Evolutionary conservation across 2,329 filamentous ascomycete species (phyloP), one percentile per base, ranked within the genome.

Genomic region (Tolypocladium tundrense): DNA sequence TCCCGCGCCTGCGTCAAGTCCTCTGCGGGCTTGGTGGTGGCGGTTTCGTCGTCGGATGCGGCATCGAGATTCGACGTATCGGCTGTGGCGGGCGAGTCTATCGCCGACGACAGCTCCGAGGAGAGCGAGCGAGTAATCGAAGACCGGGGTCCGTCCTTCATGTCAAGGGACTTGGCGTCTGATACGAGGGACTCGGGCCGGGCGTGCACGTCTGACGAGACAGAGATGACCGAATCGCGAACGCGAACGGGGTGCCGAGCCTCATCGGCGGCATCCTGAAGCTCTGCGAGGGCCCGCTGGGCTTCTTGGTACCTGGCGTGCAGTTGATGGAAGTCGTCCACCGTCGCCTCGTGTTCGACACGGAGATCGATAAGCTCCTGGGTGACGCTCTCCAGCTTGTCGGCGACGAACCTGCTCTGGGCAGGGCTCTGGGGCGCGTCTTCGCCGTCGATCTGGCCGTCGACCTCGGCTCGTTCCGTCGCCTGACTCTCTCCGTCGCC

Each of bases 281-380:
- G 79, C 69, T 94, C 88, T 7, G 90, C 87, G 48, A 99, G 73
- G 11, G 88, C 86, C 53, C 87, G 87, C 61, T 99, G 77, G 6
- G 92, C 89, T 67, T 96, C 88, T 67, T 96, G 90, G 65, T 99
- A 99, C 72, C 96, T 97, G 64, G 85, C 80, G 58, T 91, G 86
- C 33, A 99, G 85, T 52, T 85, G 75, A 62, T 95, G 89, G 65
- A 87, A 93, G 59, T 97, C 91, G 62, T 81, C 86, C 21, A 96
- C 70, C 0, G 91, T 93, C 10, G 81, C 79, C 70, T 97, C 93
- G 66, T 99, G 94, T 72, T 97, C 91, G 45, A 95, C 87, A 19
- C 90, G 88, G 55, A 99, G 82, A 65, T 94, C 90, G 58, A 96
- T 83, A 2, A 99, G 85, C 73, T 99, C 94, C 69, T 96, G 91